Base-by-base conservation (phyloP, 2,329 filamentous ascomycete species). In the Mollisiaceae sp. region DNA sequence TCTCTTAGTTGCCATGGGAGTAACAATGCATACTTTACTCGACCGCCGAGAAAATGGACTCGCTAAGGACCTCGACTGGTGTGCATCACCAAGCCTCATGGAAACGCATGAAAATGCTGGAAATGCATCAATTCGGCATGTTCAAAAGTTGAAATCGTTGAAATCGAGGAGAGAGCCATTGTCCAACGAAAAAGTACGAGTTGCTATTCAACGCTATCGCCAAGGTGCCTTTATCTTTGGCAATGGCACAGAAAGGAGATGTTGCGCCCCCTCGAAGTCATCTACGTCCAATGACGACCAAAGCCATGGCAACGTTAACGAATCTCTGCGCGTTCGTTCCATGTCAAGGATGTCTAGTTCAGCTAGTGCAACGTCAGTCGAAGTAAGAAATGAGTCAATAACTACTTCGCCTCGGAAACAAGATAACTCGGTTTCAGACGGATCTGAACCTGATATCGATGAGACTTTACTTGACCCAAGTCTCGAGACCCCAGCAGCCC, bases 151-250 rank as follows among this genome's bases (percentile, higher is more conserved):
- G 15, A 6, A 41, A 24, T 55, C 50, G 59, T 20, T 62, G 15
- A 6, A 41, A 24, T 55, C 50, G 9, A 38, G 27, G 12, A 59
- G 27, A 32, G 59, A 59, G 35, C 27, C 55, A 15, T 20, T 6
- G 14, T 41, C 32, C 6, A 63, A 63, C 41, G 36, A 18, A 27
- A 27, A 8, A 20, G 41, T 63, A 22, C 43, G 41, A 6, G 22
- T 22, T 15, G 9, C 20, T 3, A 56, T 62, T 4, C 32, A 56
- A 18, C 22, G 22, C 11, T 41, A 45, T 20, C 60, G n/a, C 18
- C 47, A n/a, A 9, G 36, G 60, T 5, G 50, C 43, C 32, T 55
- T 62, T 24, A 50, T 62, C 20, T 62, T 62, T 45, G 60, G 60
- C 14, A 54, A 39, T 55, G 60, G 39, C 8, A 35, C 45, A 22